Evolutionary conservation across 192 early-diverging fungal species (phyloP).

Genomic region (Coemansia sp.): DNA sequence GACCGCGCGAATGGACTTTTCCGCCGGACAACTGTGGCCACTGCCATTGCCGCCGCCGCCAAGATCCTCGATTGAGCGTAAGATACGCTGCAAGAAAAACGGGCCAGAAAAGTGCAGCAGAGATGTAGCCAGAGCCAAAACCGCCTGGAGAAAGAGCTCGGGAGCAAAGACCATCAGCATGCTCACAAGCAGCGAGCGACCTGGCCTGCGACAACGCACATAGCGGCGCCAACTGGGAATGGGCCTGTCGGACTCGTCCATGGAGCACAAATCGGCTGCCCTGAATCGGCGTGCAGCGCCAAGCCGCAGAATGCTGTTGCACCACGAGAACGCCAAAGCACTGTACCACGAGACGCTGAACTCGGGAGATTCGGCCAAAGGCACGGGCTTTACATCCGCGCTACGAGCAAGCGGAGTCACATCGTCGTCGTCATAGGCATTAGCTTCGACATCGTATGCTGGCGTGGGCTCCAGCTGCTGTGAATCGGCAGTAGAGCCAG

Average conservation of each 20-base stretch:
- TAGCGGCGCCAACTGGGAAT: constrained; percentile 27
- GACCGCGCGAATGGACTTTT: constrained; percentile 14
- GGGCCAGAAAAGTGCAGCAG: constrained; percentile 45
- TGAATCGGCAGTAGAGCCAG: background rate
- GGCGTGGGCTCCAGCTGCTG: background rate
- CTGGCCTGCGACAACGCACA: constrained; percentile 1
- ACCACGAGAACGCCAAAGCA: constrained; percentile 54
- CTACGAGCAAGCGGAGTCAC: constrained; percentile 13
- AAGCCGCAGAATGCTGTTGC: constrained; percentile 58
- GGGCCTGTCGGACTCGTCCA: constrained; percentile 54
- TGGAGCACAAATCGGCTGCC: constrained; percentile 56
- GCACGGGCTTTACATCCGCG: background rate
- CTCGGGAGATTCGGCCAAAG: constrained; percentile 24
- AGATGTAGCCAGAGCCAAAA: constrained; percentile 33
- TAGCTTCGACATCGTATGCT: background rate
- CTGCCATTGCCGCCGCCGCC: background rate
- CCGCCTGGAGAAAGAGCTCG: constrained; percentile 38
- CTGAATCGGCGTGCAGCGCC: constrained; percentile 55
- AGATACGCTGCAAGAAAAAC: constrained; percentile 56
- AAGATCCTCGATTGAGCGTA: constrained; percentile 52
- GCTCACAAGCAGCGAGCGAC: constrained; percentile 26
- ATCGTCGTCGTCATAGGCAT: constrained; percentile 2
- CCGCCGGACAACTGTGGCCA: background rate
- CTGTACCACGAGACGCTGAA: constrained; percentile 14
- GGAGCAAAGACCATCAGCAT: constrained; percentile 35